Evolutionary conservation across 345 rosid species (phyloP).

Genomic region (Carallia pectinifolia): DNA sequence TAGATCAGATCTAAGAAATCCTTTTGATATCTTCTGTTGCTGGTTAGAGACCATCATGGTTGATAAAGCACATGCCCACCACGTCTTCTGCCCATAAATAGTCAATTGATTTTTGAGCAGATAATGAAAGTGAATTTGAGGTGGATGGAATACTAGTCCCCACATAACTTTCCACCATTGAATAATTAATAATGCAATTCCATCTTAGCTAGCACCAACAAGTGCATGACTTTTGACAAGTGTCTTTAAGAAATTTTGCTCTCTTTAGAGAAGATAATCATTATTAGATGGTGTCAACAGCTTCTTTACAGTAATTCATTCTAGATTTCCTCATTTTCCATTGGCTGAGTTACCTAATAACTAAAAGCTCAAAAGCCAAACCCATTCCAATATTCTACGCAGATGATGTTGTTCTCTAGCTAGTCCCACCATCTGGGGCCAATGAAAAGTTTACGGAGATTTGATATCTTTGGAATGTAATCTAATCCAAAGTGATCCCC

Average conservation of each 20-base stretch:
- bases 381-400: slow-evolving; percentile 4
- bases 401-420: background rate
- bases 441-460: slow-evolving; percentile 7
- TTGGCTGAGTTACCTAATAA: slow-evolving; percentile 20
- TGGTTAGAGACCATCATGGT: background rate
- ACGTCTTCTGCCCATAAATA: background rate
- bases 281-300: slow-evolving; percentile 25
- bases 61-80: slow-evolving; percentile 13
- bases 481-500: too few relatives aligned
- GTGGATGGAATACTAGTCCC: slow-evolving; percentile 49
- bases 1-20: too few relatives aligned
- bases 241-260: slow-evolving; percentile 30
- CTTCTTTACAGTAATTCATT: slow-evolving; percentile 35
- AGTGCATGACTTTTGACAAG: slow-evolving; percentile 28
- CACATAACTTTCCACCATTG: slow-evolving; percentile 39
- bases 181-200: slow-evolving; percentile 42
- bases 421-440: slow-evolving; percentile 38
- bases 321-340: slow-evolving; percentile 33
- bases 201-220: slow-evolving; percentile 28
- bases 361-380: background rate
- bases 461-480: slow-evolving; percentile 9
- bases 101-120: slow-evolving; percentile 7
- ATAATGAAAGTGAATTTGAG: slow-evolving; percentile 32
- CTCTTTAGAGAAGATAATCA: slow-evolving; percentile 25
- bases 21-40: background rate